Evolutionary conservation across 73 alveolate genomes (phyloP), one percentile per base, ranked within the genome.

Genomic region (Breviolum minutum): DNA sequence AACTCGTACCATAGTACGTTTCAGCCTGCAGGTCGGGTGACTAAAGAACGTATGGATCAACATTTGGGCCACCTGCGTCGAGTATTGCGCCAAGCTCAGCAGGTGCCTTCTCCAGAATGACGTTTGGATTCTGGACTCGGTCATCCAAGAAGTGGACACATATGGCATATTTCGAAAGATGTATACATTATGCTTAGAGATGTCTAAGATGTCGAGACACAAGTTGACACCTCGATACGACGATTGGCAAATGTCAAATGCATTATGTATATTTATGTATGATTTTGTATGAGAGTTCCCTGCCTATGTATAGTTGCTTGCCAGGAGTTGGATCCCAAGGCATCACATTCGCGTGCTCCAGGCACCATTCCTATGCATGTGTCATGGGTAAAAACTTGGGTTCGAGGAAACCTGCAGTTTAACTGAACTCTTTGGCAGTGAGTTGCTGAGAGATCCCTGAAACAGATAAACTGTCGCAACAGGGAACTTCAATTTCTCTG

Each of bases 31-130:
- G 98, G 98, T 76, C 98, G 87, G 8, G 98, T 62, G 17, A 70
- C 83, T 64, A 73, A 92, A 66, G 98, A 92, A 68, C 98, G 98
- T 17, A n/a, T 73, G 68, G 98, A 92, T 26, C 91, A 73, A 19
- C 98, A 84, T 6, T 29, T 92, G 63, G 48, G 81, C 48, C 98
- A 92, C 9, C 48, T 92, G 40, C 98, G 98, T 30, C 71, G 70
- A 12, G 60, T 68, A 20, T 60, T 92, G 30, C 61, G 80, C 26
- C 70, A 66, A 61, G 98, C 98, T 5, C 89, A 92, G 69, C 80
- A 92, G 98, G 98, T 71, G 40, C 54, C 54, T 40, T 40, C 54
- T 27, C n/a, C n/a, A 26, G 86, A 54, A 17, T 26, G 83, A 29
- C 32, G 13, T 27, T 0, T 40, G 54, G 54, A 40, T 40, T 40